Conservation (phyloP, 2,329 filamentous ascomycete genomes). For the Epichloe sibirici region DNA sequence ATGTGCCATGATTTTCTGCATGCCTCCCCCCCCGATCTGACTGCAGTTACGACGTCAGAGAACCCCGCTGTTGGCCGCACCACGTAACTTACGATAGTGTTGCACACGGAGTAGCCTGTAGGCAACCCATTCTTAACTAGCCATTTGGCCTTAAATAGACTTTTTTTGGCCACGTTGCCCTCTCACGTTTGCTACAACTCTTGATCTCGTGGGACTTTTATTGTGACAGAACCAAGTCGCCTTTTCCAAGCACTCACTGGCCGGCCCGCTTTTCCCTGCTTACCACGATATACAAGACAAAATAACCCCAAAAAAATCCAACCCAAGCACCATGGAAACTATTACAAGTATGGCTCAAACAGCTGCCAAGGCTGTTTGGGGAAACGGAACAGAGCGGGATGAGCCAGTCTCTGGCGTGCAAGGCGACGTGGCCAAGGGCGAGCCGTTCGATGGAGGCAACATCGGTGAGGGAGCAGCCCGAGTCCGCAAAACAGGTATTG, state of each 20-base stretch:
- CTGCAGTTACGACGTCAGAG: conserved; percentile 4
- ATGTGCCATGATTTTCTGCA: neutral
- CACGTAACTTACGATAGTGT: neutral
- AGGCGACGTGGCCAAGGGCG: conserved; percentile 53
- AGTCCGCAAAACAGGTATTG: neutral
- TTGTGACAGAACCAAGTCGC: too few species aligned
- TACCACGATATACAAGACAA: neutral
- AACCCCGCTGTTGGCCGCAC: conserved; percentile 2
- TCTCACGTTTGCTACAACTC: too few species aligned
- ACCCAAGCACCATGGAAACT: conserved; percentile 43
- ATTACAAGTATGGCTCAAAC: conserved; percentile 40
- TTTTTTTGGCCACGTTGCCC: neutral
- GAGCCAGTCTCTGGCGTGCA: conserved; percentile 63
- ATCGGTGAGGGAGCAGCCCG: conserved; percentile 30
- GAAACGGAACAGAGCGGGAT: conserved; percentile 25
- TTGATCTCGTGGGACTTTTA: too few species aligned
- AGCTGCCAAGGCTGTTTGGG: conserved; percentile 31
- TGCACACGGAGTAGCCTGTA: too few species aligned
- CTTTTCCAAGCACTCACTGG: neutral
- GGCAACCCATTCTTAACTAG: neutral
- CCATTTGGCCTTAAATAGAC: neutral
- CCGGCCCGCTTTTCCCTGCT: neutral
- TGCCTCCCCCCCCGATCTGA: neutral
- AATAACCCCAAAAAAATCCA: neutral
- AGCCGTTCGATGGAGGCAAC: conserved; percentile 74